These are phyloP conservation scores for Hydnomerulius pinastri DNA, from an alignment of 768 basidiomycete genomes.

Conservation along the genomic window DNA sequence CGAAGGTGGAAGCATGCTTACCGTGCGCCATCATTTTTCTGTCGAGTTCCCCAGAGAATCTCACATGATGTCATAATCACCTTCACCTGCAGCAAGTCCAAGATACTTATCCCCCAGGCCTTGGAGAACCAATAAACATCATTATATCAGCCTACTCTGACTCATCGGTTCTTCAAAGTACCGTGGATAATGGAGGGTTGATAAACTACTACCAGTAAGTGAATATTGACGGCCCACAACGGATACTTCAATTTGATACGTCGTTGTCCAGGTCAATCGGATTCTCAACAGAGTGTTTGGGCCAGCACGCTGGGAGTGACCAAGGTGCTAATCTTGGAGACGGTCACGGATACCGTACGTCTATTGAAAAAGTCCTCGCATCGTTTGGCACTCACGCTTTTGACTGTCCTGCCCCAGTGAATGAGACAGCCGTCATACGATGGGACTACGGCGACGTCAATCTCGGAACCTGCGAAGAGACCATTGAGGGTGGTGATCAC, in stretches of 20 bases:
- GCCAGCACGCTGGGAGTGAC: constrained; percentile 68
- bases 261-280: constrained; percentile 54
- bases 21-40: constrained; percentile 48
- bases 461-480: constrained; percentile 86
- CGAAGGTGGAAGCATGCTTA: constrained; percentile 68
- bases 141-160: constrained; percentile 82
- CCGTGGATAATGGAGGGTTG: constrained; percentile 65
- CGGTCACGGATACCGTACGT: constrained; percentile 69
- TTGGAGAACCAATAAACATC: constrained; percentile 85
- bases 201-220: constrained; percentile 82
- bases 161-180: constrained; percentile 60
- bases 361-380: neutral
- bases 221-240: neutral
- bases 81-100: constrained; percentile 45
- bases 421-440: constrained; percentile 82
- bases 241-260: neutral
- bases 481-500: constrained; percentile 84
- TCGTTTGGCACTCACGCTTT: constrained; percentile 1
- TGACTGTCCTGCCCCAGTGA: constrained; percentile 45
- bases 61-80: neutral
- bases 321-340: constrained; percentile 85
- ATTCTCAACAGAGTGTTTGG: constrained; percentile 79
- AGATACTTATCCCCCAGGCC: constrained; percentile 64
- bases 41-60: neutral
- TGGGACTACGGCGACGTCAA: constrained; percentile 81